phyloP scores from a whole-genome alignment of 768 basidiomycete species.

The Mycena rebaudengoi region DNA sequence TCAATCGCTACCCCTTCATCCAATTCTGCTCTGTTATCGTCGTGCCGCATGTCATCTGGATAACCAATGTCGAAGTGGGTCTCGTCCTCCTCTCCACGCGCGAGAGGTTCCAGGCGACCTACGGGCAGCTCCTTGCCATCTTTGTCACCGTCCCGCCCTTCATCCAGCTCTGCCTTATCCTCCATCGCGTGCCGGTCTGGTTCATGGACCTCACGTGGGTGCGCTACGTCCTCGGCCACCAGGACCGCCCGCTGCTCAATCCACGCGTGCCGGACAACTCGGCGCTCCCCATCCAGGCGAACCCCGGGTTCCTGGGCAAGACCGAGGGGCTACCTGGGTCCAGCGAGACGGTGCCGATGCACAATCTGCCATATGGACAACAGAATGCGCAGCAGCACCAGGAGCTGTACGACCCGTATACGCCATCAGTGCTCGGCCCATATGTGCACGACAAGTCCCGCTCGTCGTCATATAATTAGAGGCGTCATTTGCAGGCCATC shows the following conservation, averaged over 20 bases:
- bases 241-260: background rate
- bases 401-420: too few relatives aligned
- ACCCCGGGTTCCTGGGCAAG: background rate
- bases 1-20: constrained; percentile 19
- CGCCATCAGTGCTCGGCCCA: too few relatives aligned
- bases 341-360: background rate
- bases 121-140: constrained; percentile 29
- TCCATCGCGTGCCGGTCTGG: constrained; percentile 19
- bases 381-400: too few relatives aligned
- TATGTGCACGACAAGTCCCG: too few relatives aligned
- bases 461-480: too few relatives aligned
- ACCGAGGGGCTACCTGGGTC: background rate
- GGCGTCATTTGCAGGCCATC: too few relatives aligned
- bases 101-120: constrained; percentile 14
- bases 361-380: background rate
- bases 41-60: constrained; percentile 20
- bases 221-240: constrained; percentile 11
- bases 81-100: constrained; percentile 1
- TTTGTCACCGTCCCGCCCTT: constrained; percentile 27
- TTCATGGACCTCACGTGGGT: constrained; percentile 27
- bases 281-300: background rate
- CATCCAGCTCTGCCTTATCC: constrained; percentile 14
- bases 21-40: constrained; percentile 21
- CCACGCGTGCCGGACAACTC: background rate
- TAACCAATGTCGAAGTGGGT: constrained; percentile 21